These are phyloP conservation scores for Irpex rosettiformis DNA, from an alignment of 1,284 basidiomycete genomes.

Conservation along the genomic window DNA sequence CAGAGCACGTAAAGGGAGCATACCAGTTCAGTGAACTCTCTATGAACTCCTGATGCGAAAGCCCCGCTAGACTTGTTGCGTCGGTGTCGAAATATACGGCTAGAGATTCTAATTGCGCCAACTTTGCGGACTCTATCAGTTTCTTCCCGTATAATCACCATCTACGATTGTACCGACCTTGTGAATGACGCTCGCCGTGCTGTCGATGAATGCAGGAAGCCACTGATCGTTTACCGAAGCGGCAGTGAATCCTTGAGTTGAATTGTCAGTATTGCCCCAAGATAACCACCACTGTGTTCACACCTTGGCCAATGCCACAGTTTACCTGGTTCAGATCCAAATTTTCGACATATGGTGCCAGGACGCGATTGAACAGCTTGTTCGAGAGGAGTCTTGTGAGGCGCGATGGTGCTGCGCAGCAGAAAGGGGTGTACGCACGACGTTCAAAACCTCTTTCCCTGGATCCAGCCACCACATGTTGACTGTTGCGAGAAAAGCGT, in stretches of 20 bases:
- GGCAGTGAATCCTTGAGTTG: slow-evolving; percentile 70
- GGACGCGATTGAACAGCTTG: slow-evolving; percentile 84
- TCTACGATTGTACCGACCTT: slow-evolving; percentile 62
- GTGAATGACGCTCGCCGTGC: slow-evolving; percentile 85
- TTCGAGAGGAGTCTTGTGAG: neutral
- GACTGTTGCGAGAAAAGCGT: slow-evolving; percentile 9
- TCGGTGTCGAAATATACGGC: slow-evolving; percentile 98
- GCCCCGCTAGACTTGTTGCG: slow-evolving; percentile 75
- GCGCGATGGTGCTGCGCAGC: neutral
- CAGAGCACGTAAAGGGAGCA: slow-evolving; percentile 17
- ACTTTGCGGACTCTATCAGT: slow-evolving; percentile 37
- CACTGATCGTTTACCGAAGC: slow-evolving; percentile 92
- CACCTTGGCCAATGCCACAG: slow-evolving; percentile 91
- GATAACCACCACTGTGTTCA: slow-evolving; percentile 82
- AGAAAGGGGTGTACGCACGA: slow-evolving; percentile 39
- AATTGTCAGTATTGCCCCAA: slow-evolving; percentile 57
- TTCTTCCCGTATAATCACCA: slow-evolving; percentile 6
- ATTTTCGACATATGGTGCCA: slow-evolving; percentile 96
- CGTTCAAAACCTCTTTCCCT: slow-evolving; percentile 74
- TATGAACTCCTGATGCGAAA: slow-evolving; percentile 67
- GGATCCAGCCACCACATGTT: slow-evolving; percentile 80
- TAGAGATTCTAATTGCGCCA: slow-evolving; percentile 86
- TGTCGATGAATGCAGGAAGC: slow-evolving; percentile 95
- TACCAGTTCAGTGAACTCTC: slow-evolving; percentile 77
- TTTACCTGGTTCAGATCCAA: slow-evolving; percentile 94